These are phyloP conservation scores for Leishmania mexicana DNA, from an alignment of 208 protist genomes.

Conservation along the genomic window DNA sequence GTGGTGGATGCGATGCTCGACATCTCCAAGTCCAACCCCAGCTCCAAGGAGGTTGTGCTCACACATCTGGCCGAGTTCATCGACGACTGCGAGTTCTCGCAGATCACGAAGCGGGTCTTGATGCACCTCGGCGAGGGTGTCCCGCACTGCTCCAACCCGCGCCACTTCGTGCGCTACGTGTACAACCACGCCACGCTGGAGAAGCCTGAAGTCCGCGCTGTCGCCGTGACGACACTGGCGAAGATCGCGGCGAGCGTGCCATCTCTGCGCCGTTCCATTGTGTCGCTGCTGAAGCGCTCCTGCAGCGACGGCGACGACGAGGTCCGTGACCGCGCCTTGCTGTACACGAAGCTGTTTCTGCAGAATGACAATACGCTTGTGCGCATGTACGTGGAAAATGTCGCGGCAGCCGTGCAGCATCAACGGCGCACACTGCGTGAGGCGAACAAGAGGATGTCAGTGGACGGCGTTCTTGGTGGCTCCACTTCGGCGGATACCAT, in stretches of 20 bases:
- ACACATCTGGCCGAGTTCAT: constrained; percentile 98
- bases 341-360: constrained; percentile 93
- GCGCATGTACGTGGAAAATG: constrained; percentile 64
- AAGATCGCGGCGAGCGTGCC: constrained; percentile 95
- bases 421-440: constrained; percentile 32
- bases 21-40: constrained; percentile 91
- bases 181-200: constrained; percentile 98
- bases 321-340: constrained; percentile 97
- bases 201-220: constrained; percentile 91
- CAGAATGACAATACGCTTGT: constrained; percentile 71
- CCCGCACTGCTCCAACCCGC: constrained; percentile 85
- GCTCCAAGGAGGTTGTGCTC: constrained; percentile 92
- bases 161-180: constrained; percentile 95
- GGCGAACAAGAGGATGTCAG: background rate
- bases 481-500: constrained; percentile 19
- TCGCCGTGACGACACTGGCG: constrained; percentile 96
- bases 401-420: constrained; percentile 58
- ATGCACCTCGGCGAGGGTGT: constrained; percentile 96
- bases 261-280: constrained; percentile 87
- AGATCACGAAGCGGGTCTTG: constrained; percentile 95
- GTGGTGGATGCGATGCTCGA: constrained; percentile 96
- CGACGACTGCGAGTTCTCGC: constrained; percentile 98
- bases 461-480: constrained; percentile 2
- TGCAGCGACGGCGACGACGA: constrained; percentile 98
- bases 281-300: constrained; percentile 90